Percentiles rank a stretch among this genome's conserved stretches.
phyloP scores from a whole-genome alignment of 2,329 filamentous ascomycete genomes.

The Hymenoscyphus infarciens region DNA sequence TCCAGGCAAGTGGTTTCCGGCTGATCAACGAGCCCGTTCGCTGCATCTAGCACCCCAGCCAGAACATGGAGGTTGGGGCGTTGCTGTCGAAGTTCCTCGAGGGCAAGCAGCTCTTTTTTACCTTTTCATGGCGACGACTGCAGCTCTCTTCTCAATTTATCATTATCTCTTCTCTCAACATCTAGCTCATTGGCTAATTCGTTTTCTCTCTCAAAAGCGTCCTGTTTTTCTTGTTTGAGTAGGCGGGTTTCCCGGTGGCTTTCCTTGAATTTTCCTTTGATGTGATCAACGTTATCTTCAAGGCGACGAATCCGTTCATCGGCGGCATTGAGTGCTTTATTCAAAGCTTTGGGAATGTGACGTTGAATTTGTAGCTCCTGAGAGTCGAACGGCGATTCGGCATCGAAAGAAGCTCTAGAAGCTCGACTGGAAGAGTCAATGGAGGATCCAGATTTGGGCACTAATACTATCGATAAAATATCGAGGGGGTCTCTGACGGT shows the following conservation, averaged over 20 bases:
- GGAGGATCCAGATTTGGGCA: slow-evolving; percentile 24
- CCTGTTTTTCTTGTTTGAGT: slow-evolving; percentile 23
- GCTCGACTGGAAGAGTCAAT: slow-evolving; percentile 25
- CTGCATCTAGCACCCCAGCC: too few relatives aligned
- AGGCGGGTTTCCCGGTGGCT: slow-evolving; percentile 28
- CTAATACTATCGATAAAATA: too few relatives aligned
- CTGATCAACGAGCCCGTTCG: too few relatives aligned
- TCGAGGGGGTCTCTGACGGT: too few relatives aligned
- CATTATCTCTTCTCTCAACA: too few relatives aligned
- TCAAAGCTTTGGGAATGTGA: slow-evolving; percentile 20
- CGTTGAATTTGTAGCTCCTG: slow-evolving; percentile 24
- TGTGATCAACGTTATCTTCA: slow-evolving; percentile 12
- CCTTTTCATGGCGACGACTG: too few relatives aligned
- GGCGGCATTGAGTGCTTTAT: slow-evolving; percentile 30
- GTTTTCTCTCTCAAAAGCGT: neutral
- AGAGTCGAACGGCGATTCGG: slow-evolving; percentile 17
- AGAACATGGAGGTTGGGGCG: too few relatives aligned
- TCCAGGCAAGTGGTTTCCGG: too few relatives aligned
- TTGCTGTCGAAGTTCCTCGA: too few relatives aligned
- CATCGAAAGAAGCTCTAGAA: slow-evolving; percentile 20
- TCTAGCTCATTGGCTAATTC: too few relatives aligned
- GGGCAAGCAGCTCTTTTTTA: too few relatives aligned
- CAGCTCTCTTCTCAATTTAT: too few relatives aligned
- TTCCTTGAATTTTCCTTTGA: slow-evolving; percentile 21
- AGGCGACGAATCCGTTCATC: slow-evolving; percentile 23